Conservation (phyloP, 129 eudicot species). For the Artemisia annua region DNA sequence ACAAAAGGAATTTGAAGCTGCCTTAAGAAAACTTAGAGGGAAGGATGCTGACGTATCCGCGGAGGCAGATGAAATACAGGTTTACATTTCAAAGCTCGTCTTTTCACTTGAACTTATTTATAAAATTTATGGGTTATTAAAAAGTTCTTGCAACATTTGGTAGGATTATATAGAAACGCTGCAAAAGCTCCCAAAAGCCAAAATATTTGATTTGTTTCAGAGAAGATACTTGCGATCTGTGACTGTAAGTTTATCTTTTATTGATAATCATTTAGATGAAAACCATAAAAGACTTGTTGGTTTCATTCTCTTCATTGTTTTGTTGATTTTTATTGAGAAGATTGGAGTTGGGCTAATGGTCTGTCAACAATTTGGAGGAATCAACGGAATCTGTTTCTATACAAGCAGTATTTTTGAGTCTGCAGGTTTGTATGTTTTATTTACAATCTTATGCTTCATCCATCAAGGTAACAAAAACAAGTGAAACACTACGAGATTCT, state of each 20-base stretch:
- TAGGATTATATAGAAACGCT: conserved; percentile 85
- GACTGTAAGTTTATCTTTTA: conserved; percentile 47
- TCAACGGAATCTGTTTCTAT: conserved; percentile 64
- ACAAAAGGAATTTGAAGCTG: no score
- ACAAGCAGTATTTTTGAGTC: conserved; percentile 55
- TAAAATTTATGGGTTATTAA: conserved; percentile 13
- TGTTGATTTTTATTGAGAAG: conserved; percentile 27
- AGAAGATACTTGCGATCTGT: conserved; percentile 75
- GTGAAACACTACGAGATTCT: neutral
- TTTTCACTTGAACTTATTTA: neutral
- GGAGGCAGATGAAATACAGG: no score
- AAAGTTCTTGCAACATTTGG: conserved; percentile 13
- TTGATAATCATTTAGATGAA: neutral
- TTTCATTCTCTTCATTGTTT: conserved; percentile 13
- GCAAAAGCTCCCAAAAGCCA: conserved; percentile 75
- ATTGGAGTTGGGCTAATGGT: conserved; percentile 73
- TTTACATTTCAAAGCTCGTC: conserved; percentile 35
- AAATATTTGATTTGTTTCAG: conserved; percentile 70
- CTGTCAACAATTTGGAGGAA: conserved; percentile 70
- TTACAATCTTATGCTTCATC: neutral
- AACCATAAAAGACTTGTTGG: neutral
- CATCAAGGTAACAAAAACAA: neutral
- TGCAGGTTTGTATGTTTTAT: conserved; percentile 45
- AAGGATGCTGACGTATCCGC: no score
- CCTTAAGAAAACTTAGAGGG: no score